Evolutionary conservation across 2,329 filamentous ascomycete genomes (phyloP), one percentile per base, ranked within the genome.

Genomic region (Aspergillus piperis): DNA sequence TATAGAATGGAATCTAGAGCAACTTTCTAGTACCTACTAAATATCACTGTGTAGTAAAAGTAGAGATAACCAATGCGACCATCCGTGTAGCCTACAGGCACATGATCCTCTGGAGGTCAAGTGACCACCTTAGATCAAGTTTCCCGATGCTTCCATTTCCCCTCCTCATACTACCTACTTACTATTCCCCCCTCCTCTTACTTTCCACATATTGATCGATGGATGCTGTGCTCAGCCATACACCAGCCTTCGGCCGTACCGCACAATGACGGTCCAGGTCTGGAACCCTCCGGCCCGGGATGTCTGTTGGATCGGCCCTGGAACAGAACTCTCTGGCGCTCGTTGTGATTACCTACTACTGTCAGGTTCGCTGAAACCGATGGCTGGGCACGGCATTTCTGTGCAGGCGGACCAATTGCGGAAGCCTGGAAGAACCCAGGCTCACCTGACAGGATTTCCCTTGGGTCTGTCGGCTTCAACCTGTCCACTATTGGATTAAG

Each of bases 371-470:
- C 41, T 44, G 41, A 44, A 44, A 44, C 41, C 41, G 41, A 44
- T 44, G 41, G 41, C 41, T 44, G 41, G 41, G 41, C 41, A 44
- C 41, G 41, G 41, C 32, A 44, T 19, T 44, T 21, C 41, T 23
- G 11, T 13, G 41, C 23, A 17, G 17, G n/a, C 47, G 47, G 47
- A 27, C 47, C 47, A 50, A 50, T 50, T 27, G 47, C 47, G 23
- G 44, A 25, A 49, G 47, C 17, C 41, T 11, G n/a, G 25, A 30
- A 7, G 8, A 30, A 50, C 44, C 21, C 23, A 50, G 5, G 23
- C 47, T 50, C 47, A 50, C n/a, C 47, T 50, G 47, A 50, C 47
- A 50, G n/a, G 47, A 50, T 50, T 32, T 44, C 41, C 41, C 47
- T 30, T 49, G 44, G 25, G n/a, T 50, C 47, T 50, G 47, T 13